Percentiles rank a stretch among this genome's conserved stretches.
Evolutionary conservation across 257 asterid species (phyloP).

Genomic region (Salvia miltiorrhiza): DNA sequence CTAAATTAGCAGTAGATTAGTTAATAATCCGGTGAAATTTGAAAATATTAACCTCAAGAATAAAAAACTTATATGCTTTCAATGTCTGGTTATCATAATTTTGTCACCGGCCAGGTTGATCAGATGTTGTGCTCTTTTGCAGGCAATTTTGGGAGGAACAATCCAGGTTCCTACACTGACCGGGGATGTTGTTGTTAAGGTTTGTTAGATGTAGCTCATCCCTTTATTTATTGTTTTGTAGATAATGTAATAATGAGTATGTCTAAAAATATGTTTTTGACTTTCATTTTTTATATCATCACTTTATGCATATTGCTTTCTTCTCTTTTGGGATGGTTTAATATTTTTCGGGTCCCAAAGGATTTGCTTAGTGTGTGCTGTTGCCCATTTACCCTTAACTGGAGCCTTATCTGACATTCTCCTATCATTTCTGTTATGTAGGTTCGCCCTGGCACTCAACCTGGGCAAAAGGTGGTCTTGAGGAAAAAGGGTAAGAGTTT

Average conservation of each 20-base stretch:
- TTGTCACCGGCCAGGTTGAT: slow-evolving; percentile 4
- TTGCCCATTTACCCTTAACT: slow-evolving; percentile 8
- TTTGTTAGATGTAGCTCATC: slow-evolving; percentile 25
- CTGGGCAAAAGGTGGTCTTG: slow-evolving; percentile 89
- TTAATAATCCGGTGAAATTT: background rate
- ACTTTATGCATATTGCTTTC: background rate
- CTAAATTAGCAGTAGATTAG: background rate
- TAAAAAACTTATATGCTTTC: slow-evolving; percentile 1
- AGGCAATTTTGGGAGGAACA: slow-evolving; percentile 97
- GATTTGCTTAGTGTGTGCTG: background rate
- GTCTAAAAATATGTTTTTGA: background rate
- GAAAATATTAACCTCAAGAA: background rate
- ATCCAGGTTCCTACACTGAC: slow-evolving; percentile 89
- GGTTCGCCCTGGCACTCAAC: slow-evolving; percentile 93
- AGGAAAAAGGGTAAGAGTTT: slow-evolving; percentile 63
- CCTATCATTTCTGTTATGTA: slow-evolving; percentile 27
- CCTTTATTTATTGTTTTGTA: background rate
- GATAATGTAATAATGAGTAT: background rate
- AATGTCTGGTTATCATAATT: background rate
- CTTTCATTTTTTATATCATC: slow-evolving; percentile 1
- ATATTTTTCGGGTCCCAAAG: background rate
- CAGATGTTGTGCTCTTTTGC: slow-evolving; percentile 36
- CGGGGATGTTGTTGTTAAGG: slow-evolving; percentile 97
- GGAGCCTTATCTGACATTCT: slow-evolving; percentile 7
- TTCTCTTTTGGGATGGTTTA: background rate